Evolutionary conservation across 805 yeast species (phyloP).

Genomic region (Cyberlindnera bimundalis): DNA sequence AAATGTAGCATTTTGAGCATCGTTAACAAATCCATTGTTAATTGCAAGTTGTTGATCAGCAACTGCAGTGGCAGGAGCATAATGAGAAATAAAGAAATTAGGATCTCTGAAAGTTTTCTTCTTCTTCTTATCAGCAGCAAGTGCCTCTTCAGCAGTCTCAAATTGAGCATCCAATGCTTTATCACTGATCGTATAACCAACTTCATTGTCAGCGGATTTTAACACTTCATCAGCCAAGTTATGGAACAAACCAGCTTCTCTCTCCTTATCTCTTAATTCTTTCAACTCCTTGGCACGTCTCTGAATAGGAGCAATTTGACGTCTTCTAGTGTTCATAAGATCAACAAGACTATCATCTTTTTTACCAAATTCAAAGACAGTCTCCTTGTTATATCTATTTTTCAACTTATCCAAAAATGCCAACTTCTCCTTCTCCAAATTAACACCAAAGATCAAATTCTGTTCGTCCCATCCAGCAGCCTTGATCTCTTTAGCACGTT

Average conservation of each 20-base stretch:
- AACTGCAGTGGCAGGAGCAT: conserved; percentile 74
- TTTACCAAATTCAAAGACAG: conserved; percentile 87
- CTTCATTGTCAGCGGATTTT: conserved; percentile 45
- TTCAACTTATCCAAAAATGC: conserved; percentile 67
- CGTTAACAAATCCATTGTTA: conserved; percentile 68
- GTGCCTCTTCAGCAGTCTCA: conserved; percentile 36
- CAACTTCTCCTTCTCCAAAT: conserved; percentile 69
- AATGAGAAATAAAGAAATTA: conserved; percentile 78
- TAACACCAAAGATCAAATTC: conserved; percentile 74
- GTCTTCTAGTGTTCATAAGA: conserved; percentile 82
- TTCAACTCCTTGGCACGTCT: conserved; percentile 68
- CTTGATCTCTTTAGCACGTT: conserved; percentile 76
- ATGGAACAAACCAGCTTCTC: conserved; percentile 71
- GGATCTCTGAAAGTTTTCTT: conserved; percentile 68
- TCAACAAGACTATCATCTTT: conserved; percentile 66
- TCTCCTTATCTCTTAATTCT: conserved; percentile 66
- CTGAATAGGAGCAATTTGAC: conserved; percentile 86
- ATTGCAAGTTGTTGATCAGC: conserved; percentile 75
- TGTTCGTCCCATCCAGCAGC: conserved; percentile 86
- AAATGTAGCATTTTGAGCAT: conserved; percentile 82
- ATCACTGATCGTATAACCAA: conserved; percentile 45
- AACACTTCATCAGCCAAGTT: conserved; percentile 70
- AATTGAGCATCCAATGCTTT: conserved; percentile 37
- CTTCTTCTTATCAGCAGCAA: conserved; percentile 26
- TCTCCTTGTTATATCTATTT: conserved; percentile 72